Base-by-base conservation (phyloP, 495 filamentous ascomycete species). In the Penicillium arizonense region DNA sequence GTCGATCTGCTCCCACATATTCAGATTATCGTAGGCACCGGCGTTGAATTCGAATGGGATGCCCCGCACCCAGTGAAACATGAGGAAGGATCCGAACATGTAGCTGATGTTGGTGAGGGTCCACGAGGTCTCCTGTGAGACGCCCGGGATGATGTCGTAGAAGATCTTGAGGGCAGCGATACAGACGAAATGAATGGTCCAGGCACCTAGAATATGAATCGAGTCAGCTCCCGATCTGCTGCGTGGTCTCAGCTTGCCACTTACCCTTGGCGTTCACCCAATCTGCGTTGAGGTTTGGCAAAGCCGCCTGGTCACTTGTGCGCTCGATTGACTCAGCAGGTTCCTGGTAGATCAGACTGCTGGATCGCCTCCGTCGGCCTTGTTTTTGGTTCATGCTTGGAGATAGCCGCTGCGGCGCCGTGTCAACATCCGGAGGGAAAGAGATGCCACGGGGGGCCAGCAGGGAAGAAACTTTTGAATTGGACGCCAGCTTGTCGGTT, bases 1-100 rank as follows among this genome's bases (percentile, higher is more conserved):
- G 76, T 98, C 94, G 67, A 98, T 98, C 77, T 98, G 94, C 77
- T 98, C 94, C 94, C 94, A 98, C 92, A 98, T 96, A 75, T 97
- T 97, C 58, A 97, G 81, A 67, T 97, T 97, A 73, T 98, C 94
- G 77, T 96, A 98, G 53, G 94, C 94, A 44, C 94, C 94, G n/a
- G 90, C 86, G 68, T 98, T 97, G 81, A 97, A 98, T 65, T 98
- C 94, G 73, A 98, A 98, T 13, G 94, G 94, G 46, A 97, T 90
- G 67, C 94, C 94, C 65, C 91, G 90, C 62, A 98, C 94, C 78
- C 87, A 96, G 76, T 98, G 94, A 71, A 98, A 98, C 94, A 97
- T 98, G 66, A 98, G 82, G 73, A 96, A 98, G 14, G 94, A 96
- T 67, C 90, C 93, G 73, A 91, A 85, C 92, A 97, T 97, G 79